Evolutionary conservation across 2,329 filamentous ascomycete species (phyloP).

Genomic region (Ophiostoma angusticollis): DNA sequence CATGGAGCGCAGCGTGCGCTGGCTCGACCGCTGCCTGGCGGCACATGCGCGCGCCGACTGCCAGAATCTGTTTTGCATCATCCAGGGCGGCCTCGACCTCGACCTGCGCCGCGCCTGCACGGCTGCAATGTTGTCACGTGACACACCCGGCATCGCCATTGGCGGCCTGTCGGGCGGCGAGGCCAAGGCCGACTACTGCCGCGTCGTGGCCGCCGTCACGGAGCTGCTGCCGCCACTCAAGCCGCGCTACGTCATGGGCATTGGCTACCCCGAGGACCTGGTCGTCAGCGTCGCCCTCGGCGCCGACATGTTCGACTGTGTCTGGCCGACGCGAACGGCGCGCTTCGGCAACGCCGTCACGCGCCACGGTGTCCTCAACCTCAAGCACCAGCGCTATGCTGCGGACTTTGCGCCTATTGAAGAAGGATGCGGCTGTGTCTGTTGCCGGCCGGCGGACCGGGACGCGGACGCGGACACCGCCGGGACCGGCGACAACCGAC

Average conservation of each 20-base stretch:
- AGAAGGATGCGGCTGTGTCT: slow-evolving; percentile 65
- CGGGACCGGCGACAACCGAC: slow-evolving; percentile 40
- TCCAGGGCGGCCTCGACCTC: slow-evolving; percentile 86
- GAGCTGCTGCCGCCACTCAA: slow-evolving; percentile 74
- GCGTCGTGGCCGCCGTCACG: slow-evolving; percentile 79
- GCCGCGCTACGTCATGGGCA: slow-evolving; percentile 98
- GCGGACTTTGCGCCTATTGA: slow-evolving; percentile 76
- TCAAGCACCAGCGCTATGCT: slow-evolving; percentile 63
- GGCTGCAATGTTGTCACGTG: slow-evolving; percentile 70
- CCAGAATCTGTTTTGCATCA: slow-evolving; percentile 97
- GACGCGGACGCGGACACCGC: no score
- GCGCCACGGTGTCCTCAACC: slow-evolving; percentile 64
- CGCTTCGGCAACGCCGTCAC: slow-evolving; percentile 94
- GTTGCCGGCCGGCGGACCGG: slow-evolving; percentile 46
- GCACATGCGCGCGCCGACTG: slow-evolving; percentile 71
- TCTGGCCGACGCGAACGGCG: slow-evolving; percentile 94
- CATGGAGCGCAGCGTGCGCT: slow-evolving; percentile 86
- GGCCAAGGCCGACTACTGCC: slow-evolving; percentile 84
- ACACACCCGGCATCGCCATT: slow-evolving; percentile 94
- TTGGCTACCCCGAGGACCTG: slow-evolving; percentile 92
- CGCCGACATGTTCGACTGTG: slow-evolving; percentile 99
- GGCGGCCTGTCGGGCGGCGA: slow-evolving; percentile 91
- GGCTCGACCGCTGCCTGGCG: slow-evolving; percentile 89
- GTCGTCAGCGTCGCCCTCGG: slow-evolving; percentile 87
- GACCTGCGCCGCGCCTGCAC: slow-evolving; percentile 78